Evolutionary conservation across 306 rosid species (phyloP).

Genomic region (Acacia crassicarpa): DNA sequence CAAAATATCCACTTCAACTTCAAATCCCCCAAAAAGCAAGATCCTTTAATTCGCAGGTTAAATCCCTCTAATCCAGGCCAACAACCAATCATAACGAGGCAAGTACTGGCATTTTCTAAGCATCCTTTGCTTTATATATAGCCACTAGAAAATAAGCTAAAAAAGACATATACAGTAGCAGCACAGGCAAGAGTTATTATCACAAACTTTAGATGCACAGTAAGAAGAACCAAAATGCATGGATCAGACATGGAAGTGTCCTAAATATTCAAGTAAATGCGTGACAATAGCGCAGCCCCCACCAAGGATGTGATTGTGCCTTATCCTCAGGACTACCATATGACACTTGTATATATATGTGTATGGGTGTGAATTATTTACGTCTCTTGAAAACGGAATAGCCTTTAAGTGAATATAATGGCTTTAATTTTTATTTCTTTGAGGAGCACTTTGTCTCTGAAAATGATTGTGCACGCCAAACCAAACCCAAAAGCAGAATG

Average conservation of each 20-base stretch:
- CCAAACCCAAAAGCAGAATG: conserved; percentile 17
- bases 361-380: neutral
- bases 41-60: neutral
- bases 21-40: neutral
- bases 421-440: conserved; percentile 10
- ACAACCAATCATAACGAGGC: neutral
- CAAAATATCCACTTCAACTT: conserved; percentile 1
- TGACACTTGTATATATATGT: neutral
- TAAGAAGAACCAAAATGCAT: neutral
- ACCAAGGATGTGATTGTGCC: conserved; percentile 31
- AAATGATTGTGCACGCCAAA: conserved; percentile 32
- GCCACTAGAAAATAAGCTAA: neutral
- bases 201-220: conserved; percentile 43
- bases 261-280: conserved; percentile 8
- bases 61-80: neutral
- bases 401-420: conserved; percentile 23
- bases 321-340: neutral
- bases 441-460: conserved; percentile 41
- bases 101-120: neutral
- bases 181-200: conserved; percentile 33
- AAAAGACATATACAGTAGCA: neutral
- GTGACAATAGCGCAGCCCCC: conserved; percentile 38
- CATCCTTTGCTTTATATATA: neutral
- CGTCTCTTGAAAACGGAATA: conserved; percentile 14
- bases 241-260: conserved; percentile 1